A percentile compares a stretch with the other conserved stretches of the same genome.
phyloP scores from a whole-genome alignment of 2,329 filamentous ascomycete species.

The Sclerotinia subarctica region DNA sequence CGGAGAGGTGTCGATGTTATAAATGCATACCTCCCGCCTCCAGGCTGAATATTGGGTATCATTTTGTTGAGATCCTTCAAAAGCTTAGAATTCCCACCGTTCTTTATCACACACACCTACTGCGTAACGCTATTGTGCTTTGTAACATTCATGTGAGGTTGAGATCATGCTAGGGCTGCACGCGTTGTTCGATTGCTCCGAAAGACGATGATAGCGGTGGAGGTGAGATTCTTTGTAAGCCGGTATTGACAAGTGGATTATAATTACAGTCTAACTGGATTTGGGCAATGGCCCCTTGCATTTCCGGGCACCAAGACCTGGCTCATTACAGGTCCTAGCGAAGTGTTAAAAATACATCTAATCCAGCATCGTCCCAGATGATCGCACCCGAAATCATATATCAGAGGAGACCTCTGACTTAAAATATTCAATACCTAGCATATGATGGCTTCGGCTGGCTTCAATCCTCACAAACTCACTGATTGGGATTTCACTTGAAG shows the following conservation, averaged over 20 bases:
- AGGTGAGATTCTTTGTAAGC: not conserved
- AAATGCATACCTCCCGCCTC: slow-evolving; percentile 3
- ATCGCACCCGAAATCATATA: not conserved
- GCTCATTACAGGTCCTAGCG: not conserved
- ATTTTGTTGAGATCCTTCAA: not conserved
- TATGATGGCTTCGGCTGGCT: too few relatives aligned
- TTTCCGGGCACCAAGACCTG: not conserved
- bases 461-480: too few relatives aligned
- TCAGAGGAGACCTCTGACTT: not conserved
- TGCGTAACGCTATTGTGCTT: not conserved
- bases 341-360: too few relatives aligned
- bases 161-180: not conserved
- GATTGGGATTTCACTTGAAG: too few relatives aligned
- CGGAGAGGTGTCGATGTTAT: slow-evolving; percentile 1
- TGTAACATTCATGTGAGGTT: not conserved
- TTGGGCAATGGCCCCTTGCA: slow-evolving; percentile 10
- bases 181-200: not conserved
- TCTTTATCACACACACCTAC: not conserved
- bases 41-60: not conserved
- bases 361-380: not conserved
- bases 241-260: too few relatives aligned
- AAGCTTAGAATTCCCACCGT: not conserved
- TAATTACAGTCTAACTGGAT: not conserved
- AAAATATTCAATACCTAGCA: too few relatives aligned
- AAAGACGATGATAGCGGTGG: not conserved